Base-by-base conservation (phyloP, 495 filamentous ascomycete genomes). In the Penicillium maclennaniae region DNA sequence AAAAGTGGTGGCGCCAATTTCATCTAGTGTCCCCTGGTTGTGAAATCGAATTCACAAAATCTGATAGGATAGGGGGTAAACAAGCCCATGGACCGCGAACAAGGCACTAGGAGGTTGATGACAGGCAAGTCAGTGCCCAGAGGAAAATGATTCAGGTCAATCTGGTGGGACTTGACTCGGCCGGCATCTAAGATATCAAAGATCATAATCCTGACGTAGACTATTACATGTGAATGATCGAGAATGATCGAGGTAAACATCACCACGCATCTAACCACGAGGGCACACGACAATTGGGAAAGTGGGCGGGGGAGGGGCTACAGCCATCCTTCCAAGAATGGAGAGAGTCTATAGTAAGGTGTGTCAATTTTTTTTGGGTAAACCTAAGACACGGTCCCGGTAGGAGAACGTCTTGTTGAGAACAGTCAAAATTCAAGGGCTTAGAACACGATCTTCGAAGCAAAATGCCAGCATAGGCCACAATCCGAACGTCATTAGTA, bases 401-500 rank as follows among this genome's bases (percentile, higher is more conserved):
- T 28, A 42, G 37, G 42, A 53, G 39, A 10, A 46, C 43, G 27
- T 45, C 39, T 14, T 41, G 31, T 45, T 28, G 39, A 55, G 31
- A 23, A 54, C 34, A 54, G 54, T 54, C 31, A 60, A 49, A 63
- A 49, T 31, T 56, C 40, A 55, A 25, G 49, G 57, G 60, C 57
- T 66, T 51, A 42, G 49, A 59, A 63, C 54, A 66, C 45, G 57
- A 47, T 61, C 54, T 58, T 54, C 39, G 49, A 54, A 60, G 48
- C 27, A 51, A 54, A 55, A 54, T 52, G 51, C 37, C 51, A 53
- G 36, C 50, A 41, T 43, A 55, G 40, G 36, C 44, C 58, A 63
- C 66, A 58, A 56, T 69, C 67, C 61, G 63, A 72, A 73, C 69
- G 62, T 75, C 69, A 72, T 73, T 75, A 75, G 60, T 67, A 68